phyloP scores from a whole-genome alignment of 495 filamentous ascomycete genomes.

The Stereocaulon alpinum region DNA sequence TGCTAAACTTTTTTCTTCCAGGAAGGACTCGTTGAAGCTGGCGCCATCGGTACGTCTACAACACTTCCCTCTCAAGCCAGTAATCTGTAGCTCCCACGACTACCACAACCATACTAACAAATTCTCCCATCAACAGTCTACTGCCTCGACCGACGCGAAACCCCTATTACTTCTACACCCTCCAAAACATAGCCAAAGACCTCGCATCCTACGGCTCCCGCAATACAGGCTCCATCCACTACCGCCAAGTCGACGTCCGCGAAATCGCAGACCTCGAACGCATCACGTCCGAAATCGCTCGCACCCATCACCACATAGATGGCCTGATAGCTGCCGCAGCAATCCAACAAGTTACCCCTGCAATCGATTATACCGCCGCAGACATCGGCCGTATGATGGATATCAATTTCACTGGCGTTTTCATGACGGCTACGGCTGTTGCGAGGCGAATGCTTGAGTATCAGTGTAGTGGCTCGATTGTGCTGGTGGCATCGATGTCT shows the following conservation, averaged over 20 bases:
- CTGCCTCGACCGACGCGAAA: neutral
- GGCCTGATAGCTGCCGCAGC: conserved; percentile 75
- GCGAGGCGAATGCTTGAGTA: conserved; percentile 64
- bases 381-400: conserved; percentile 61
- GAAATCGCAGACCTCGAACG: conserved; percentile 44
- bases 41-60: neutral
- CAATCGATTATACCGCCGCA: conserved; percentile 56
- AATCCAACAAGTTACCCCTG: conserved; percentile 62
- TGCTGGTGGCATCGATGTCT: conserved; percentile 71
- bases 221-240: conserved; percentile 44
- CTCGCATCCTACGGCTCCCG: conserved; percentile 24
- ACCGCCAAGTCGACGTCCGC: conserved; percentile 54
- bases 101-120: neutral
- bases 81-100: too few species aligned
- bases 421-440: conserved; percentile 65
- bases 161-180: neutral
- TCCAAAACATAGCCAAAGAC: neutral
- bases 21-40: neutral
- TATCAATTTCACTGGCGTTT: conserved; percentile 48
- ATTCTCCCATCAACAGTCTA: neutral
- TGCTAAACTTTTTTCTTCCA: neutral
- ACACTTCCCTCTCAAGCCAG: too few species aligned
- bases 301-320: conserved; percentile 48
- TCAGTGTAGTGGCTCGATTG: conserved; percentile 51
- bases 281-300: conserved; percentile 44